Base-by-base conservation (phyloP, 352 stramenopile genomes). In the Phytophthora podocarpi region DNA sequence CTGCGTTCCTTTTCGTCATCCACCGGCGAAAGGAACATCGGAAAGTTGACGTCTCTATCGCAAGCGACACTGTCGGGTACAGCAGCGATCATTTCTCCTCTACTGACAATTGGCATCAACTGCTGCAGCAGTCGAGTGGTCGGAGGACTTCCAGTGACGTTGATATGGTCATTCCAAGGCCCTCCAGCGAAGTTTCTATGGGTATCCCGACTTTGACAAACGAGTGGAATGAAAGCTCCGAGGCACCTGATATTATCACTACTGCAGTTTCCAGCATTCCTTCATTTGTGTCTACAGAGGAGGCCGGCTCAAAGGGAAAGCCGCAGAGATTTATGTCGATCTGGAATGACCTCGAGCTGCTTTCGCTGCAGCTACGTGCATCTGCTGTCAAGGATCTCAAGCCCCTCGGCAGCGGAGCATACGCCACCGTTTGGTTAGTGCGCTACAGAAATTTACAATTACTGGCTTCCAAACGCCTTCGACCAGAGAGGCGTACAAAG, bases 401-500 rank as follows among this genome's bases (percentile, higher is more conserved):
- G 9, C 34, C 41, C 15, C 37, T 72, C 34, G 64, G 57, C 11
- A 63, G 49, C 30, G 55, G 63, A n/a, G 55, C 63, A 4, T 71
- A 59, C 26, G 56, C 47, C 16, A 56, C 57, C n/a, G 63, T 72
- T 31, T 68, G 51, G 49, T 32, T 68, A 11, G 57, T 61, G n/a
- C 39, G 46, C 6, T 68, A 69, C 28, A 53, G 58, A 5, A 35
- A 39, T 7, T 49, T 42, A 11, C 48, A 67, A 30, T 20, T 72
- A 12, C 27, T 72, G 20, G 64, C 64, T 8, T 63, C 52, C 23
- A 72, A 68, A 35, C 51, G 64, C 9, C 51, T 72, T 26, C 51
- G 42, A 24, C 31, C 36, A 15, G 57, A 72, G 8, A 26, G 31
- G 21, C 31, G 49, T 4, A 36, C 36, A 10, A 59, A 69, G 36